Conservation (phyloP, 257 asterid species). For the Knoxia roxburghii region DNA sequence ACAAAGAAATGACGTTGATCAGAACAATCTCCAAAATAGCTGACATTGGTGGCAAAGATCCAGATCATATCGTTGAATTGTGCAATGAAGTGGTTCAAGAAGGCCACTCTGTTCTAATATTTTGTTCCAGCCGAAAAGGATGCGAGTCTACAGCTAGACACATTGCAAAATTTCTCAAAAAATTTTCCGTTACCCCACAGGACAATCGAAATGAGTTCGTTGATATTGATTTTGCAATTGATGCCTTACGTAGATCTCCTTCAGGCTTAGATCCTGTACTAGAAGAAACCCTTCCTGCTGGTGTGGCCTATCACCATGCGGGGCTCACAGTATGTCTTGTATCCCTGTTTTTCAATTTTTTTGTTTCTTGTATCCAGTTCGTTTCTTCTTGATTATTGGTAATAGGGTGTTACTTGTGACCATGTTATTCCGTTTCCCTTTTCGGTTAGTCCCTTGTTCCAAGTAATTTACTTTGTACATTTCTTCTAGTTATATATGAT, state of each 20-base stretch:
- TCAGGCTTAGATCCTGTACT: constrained; percentile 89
- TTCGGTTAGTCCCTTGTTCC: not conserved
- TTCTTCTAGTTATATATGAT: constrained; percentile 7
- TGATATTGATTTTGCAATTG: constrained; percentile 68
- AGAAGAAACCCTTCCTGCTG: constrained; percentile 88
- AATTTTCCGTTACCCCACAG: constrained; percentile 41
- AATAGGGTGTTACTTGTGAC: not conserved
- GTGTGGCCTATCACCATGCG: constrained; percentile 99
- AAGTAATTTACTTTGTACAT: not conserved
- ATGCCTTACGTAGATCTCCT: constrained; percentile 82
- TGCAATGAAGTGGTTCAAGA: constrained; percentile 99
- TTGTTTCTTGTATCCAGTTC: not conserved
- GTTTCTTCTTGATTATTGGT: not conserved
- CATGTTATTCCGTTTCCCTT: not conserved
- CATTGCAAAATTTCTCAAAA: constrained; percentile 73
- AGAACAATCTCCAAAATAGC: constrained; percentile 69
- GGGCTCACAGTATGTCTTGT: constrained; percentile 71
- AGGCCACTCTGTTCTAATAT: constrained; percentile 92
- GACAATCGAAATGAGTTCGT: constrained; percentile 39
- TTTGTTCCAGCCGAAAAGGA: constrained; percentile 96
- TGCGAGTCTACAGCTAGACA: constrained; percentile 97
- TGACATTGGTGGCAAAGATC: constrained; percentile 87
- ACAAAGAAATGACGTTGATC: constrained; percentile 70
- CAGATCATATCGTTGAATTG: constrained; percentile 90
- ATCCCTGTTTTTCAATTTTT: constrained; percentile 4